Percentiles rank a stretch among this genome's conserved stretches.
Conservation (phyloP, 441 rosid species). For the Erodium chrysanthum region DNA sequence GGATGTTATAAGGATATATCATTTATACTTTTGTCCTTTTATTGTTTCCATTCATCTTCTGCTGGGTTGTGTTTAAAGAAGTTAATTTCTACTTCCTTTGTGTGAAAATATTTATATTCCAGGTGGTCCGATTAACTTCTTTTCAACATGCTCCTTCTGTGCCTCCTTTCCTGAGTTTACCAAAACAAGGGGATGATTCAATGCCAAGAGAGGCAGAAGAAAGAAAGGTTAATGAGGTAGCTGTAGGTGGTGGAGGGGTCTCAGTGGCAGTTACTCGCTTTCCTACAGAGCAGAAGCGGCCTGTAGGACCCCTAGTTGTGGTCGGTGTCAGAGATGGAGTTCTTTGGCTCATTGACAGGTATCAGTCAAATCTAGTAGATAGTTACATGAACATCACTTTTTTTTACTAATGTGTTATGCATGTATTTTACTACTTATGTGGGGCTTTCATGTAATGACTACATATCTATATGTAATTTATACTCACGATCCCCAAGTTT, state of each 20-base stretch:
- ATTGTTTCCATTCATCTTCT: background rate
- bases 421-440: too few species aligned
- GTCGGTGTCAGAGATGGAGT: constrained; percentile 97
- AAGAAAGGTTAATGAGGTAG: constrained; percentile 72
- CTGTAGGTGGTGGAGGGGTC: constrained; percentile 99
- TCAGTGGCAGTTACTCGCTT: constrained; percentile 97
- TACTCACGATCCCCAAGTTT: too few species aligned
- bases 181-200: constrained; percentile 69
- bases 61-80: constrained; percentile 6
- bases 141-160: constrained; percentile 94
- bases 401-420: too few species aligned
- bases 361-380: constrained; percentile 13
- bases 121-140: constrained; percentile 98
- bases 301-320: constrained; percentile 88
- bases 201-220: constrained; percentile 58
- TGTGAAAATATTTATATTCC: constrained; percentile 19
- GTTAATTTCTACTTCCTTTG: background rate
- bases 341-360: constrained; percentile 99
- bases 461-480: too few species aligned
- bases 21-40: too few species aligned
- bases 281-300: constrained; percentile 89
- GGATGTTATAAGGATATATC: too few species aligned
- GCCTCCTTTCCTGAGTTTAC: constrained; percentile 81
- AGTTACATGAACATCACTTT: too few species aligned
- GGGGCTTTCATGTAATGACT: too few species aligned